These are phyloP conservation scores for Quercus ilex DNA, from an alignment of 306 rosid genomes.

Conservation along the genomic window DNA sequence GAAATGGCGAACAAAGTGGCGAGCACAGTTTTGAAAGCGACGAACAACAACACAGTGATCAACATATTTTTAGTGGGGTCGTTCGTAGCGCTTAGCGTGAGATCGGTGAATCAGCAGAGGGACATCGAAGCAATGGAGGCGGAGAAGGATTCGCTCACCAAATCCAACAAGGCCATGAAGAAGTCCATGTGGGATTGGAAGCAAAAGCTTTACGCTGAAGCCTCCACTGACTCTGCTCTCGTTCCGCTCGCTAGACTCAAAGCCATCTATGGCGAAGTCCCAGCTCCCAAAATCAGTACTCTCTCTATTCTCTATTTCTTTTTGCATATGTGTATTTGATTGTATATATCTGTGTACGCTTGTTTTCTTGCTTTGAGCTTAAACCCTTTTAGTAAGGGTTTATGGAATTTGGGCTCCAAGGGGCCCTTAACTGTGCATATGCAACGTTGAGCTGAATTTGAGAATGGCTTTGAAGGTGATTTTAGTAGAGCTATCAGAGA, in stretches of 20 bases:
- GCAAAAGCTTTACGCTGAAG: constrained; percentile 70
- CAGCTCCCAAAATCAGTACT: constrained; percentile 48
- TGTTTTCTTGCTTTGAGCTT: neutral
- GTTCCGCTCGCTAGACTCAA: constrained; percentile 62
- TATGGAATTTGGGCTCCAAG: neutral
- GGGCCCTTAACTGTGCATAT: neutral
- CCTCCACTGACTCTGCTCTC: constrained; percentile 38
- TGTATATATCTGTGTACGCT: neutral
- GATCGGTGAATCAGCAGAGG: constrained; percentile 63
- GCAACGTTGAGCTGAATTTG: neutral
- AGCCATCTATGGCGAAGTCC: constrained; percentile 69
- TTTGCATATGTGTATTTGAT: neutral
- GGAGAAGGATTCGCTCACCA: constrained; percentile 59
- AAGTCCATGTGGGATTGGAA: constrained; percentile 81
- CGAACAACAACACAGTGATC: constrained; percentile 52
- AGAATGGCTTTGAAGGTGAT: no score
- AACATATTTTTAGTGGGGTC: constrained; percentile 50
- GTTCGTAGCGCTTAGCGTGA: constrained; percentile 40
- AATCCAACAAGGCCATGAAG: constrained; percentile 64
- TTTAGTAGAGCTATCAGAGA: no score
- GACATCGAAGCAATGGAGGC: constrained; percentile 59
- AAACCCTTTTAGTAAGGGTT: neutral
- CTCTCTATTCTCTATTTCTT: neutral
- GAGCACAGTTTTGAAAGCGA: constrained; percentile 34
- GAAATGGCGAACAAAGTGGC: constrained; percentile 49